Percentiles rank a stretch among this genome's conserved stretches.
These are phyloP conservation scores for Gossypium anomalum DNA, from an alignment of 345 rosid species.

Conservation along the genomic window DNA sequence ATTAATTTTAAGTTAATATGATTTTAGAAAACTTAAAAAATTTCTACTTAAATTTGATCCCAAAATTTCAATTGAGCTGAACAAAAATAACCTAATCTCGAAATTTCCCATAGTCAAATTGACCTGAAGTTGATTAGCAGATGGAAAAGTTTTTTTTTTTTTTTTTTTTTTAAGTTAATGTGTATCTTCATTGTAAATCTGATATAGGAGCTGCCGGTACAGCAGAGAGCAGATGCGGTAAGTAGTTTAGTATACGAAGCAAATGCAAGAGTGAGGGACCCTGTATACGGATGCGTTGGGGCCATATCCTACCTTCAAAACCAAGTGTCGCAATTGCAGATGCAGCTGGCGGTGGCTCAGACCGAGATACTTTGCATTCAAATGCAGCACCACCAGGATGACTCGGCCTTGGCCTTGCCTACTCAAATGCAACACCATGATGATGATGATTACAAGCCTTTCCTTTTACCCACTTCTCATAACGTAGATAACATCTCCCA, in stretches of 20 bases:
- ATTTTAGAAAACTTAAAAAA: too few relatives aligned
- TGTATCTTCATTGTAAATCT: constrained; percentile 6
- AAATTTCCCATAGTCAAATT: too few relatives aligned
- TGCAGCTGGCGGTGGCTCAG: constrained; percentile 82
- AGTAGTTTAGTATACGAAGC: constrained; percentile 82
- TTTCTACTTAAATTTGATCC: too few relatives aligned
- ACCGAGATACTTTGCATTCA: constrained; percentile 72
- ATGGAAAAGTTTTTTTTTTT: background rate
- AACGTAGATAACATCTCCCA: constrained; percentile 36
- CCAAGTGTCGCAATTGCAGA: constrained; percentile 75
- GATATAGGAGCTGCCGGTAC: constrained; percentile 60
- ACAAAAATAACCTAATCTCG: too few relatives aligned
- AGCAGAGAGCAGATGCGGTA: constrained; percentile 79
- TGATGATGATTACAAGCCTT: constrained; percentile 35
- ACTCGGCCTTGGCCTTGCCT: constrained; percentile 32
- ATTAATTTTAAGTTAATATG: too few relatives aligned
- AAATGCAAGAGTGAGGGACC: constrained; percentile 74
- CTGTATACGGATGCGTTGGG: constrained; percentile 81
- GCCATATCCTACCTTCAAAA: constrained; percentile 73
- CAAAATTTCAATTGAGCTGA: too few relatives aligned
- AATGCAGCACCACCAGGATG: constrained; percentile 66
- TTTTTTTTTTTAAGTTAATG: background rate
- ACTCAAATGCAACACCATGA: constrained; percentile 25
- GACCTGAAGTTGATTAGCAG: too few relatives aligned
- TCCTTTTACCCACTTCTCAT: constrained; percentile 28